A percentile compares a stretch with the other conserved stretches of the same genome.
phyloP scores from a whole-genome alignment of 352 stramenopile genomes.

The Saprolegnia diclina region DNA sequence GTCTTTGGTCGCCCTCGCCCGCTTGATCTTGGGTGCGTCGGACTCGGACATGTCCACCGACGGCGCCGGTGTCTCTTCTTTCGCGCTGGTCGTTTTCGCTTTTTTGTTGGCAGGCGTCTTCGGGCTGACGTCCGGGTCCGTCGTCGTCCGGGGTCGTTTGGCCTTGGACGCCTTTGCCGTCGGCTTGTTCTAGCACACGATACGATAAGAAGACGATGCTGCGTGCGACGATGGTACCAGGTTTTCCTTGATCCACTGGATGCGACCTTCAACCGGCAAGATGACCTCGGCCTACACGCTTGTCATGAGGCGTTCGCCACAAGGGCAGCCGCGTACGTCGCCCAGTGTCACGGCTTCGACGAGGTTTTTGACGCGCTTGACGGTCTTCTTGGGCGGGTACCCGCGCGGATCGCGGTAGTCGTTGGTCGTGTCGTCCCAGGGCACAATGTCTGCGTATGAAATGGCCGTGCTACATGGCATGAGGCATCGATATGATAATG shows the following conservation, averaged over 20 bases:
- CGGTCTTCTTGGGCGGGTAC: slow-evolving; percentile 66
- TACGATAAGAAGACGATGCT: too few relatives aligned
- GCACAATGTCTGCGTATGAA: slow-evolving; percentile 57
- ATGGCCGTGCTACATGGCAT: slow-evolving; percentile 38
- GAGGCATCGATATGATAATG: not conserved
- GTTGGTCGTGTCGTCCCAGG: slow-evolving; percentile 66
- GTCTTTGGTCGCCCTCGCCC: slow-evolving; percentile 30
- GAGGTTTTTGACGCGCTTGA: slow-evolving; percentile 35
- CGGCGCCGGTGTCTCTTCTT: not conserved
- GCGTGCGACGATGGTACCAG: too few relatives aligned
- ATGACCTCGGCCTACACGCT: too few relatives aligned
- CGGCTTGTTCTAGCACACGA: too few relatives aligned
- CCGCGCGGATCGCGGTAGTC: slow-evolving; percentile 61
- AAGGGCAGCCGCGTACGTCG: too few relatives aligned
- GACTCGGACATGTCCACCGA: not conserved
- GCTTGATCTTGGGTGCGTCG: slow-evolving; percentile 25
- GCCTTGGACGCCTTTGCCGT: too few relatives aligned
- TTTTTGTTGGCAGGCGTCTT: not conserved
- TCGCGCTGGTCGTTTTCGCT: slow-evolving; percentile 23
- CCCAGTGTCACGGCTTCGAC: too few relatives aligned
- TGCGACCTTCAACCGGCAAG: too few relatives aligned
- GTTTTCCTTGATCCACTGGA: too few relatives aligned
- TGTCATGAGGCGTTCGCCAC: too few relatives aligned
- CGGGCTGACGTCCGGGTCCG: too few relatives aligned
- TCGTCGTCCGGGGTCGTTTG: too few relatives aligned